phyloP scores from a whole-genome alignment of 2,329 filamentous ascomycete genomes.

The Zelopaecilomyces penicillatus region DNA sequence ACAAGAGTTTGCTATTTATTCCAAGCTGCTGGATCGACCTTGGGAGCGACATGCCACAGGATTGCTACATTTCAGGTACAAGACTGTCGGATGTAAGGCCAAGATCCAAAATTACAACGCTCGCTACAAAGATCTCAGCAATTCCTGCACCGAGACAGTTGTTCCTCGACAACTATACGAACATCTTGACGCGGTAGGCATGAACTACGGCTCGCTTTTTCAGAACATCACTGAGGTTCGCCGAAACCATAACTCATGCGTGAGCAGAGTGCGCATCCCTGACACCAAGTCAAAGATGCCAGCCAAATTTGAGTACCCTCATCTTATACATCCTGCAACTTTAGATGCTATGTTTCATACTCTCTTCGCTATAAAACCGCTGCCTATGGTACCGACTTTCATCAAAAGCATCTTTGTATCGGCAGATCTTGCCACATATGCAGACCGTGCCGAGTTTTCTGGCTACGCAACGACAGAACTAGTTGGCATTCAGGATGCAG shows the following conservation, averaged over 20 bases:
- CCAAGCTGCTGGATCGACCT: conserved; percentile 29
- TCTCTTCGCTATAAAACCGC: conserved; percentile 35
- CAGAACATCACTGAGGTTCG: conserved; percentile 34
- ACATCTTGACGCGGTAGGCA: conserved; percentile 39
- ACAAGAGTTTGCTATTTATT: conserved; percentile 36
- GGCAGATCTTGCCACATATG: conserved; percentile 23
- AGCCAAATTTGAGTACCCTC: conserved; percentile 41
- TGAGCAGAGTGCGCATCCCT: conserved; percentile 33
- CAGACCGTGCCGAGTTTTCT: conserved; percentile 25
- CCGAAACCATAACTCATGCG: conserved; percentile 25
- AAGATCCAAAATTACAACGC: conserved; percentile 14
- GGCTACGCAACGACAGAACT: conserved; percentile 33
- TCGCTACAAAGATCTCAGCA: conserved; percentile 16
- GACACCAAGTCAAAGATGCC: conserved; percentile 47
- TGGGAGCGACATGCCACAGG: conserved; percentile 38
- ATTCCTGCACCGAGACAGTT: conserved; percentile 24
- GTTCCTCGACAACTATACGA: conserved; percentile 42
- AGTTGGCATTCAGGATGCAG: conserved; percentile 29
- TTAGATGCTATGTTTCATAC: conserved; percentile 49
- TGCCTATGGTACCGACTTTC: conserved; percentile 41
- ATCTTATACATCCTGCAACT: conserved; percentile 50
- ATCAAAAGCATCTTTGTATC: conserved; percentile 40
- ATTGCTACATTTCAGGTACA: conserved; percentile 20
- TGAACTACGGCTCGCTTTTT: conserved; percentile 43
- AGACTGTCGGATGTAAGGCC: conserved; percentile 11